Percentiles rank a stretch among this genome's conserved stretches.
Conservation (phyloP, 306 rosid species). For the Benincasa hispida region DNA sequence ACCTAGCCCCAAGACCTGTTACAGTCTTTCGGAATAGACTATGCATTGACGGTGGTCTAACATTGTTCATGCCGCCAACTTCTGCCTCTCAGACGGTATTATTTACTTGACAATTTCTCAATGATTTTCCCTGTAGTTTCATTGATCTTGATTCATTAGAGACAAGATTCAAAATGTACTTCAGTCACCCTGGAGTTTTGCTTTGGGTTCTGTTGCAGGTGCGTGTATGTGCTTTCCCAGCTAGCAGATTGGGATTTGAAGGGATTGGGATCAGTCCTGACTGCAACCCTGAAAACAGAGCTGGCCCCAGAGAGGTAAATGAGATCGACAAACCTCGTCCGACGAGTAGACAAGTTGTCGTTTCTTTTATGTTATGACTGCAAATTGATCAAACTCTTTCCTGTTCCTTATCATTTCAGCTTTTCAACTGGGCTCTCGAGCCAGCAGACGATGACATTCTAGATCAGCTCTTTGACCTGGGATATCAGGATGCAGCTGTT, state of each 20-base stretch:
- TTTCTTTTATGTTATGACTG: background rate
- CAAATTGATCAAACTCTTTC: background rate
- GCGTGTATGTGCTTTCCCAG: constrained; percentile 84
- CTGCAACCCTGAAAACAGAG: constrained; percentile 45
- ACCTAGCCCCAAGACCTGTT: constrained; percentile 89
- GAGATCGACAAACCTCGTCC: background rate
- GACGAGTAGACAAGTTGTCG: background rate
- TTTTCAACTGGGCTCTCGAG: constrained; percentile 62
- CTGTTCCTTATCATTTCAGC: constrained; percentile 16
- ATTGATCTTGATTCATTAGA: background rate
- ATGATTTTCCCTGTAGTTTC: background rate
- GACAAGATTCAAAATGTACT: background rate
- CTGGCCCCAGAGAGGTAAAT: constrained; percentile 40
- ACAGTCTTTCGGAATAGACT: constrained; percentile 67
- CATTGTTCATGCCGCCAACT: constrained; percentile 94
- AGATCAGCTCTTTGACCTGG: constrained; percentile 68
- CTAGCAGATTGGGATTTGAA: constrained; percentile 56
- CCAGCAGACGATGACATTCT: constrained; percentile 77
- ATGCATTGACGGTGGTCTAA: constrained; percentile 93
- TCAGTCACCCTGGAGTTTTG: background rate
- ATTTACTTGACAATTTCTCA: background rate
- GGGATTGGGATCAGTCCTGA: constrained; percentile 61
- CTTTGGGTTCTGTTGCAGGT: constrained; percentile 22
- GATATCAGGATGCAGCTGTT: constrained; percentile 71
- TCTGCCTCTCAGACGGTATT: constrained; percentile 80